Base-by-base conservation (phyloP, 1,139 yeast genomes). In the Hanseniaspora uvarum region DNA sequence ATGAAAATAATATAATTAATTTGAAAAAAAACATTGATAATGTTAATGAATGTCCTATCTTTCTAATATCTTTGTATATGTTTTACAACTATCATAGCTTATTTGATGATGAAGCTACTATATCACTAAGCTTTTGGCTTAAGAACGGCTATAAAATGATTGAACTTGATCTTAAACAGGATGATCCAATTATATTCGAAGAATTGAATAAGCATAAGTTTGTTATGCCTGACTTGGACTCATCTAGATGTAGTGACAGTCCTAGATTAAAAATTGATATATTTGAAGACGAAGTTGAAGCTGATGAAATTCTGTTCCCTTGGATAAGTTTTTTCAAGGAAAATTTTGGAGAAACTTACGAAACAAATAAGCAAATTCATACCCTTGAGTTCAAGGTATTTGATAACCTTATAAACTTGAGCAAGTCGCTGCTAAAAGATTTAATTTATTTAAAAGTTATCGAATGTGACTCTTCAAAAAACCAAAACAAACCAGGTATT, bases 251-350 rank as follows among this genome's bases (percentile, higher is more conserved):
- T 4, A 16, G 36, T 24, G 49, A 33, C 21, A 33, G 21, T 43
- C 38, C 36, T 11, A 28, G 53, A 37, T n/a, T 31, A 3, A 8
- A 36, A 50, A 40, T 50, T 28, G 46, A 50, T 36, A 16, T 50
- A 28, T 14, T 41, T 8, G 24, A 31, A 26, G 26, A 50, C n/a
- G 53, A 50, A 21, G 19, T 50, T n/a, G 28, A 34, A 16, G 24
- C 53, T 7, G 53, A 50, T 26, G 53, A 50, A n/a, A 43, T 50
- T 23, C 3, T 50, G 2, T 50, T 50, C 19, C 53, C 53, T 23
- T 50, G 53, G 53, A 44, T 50, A 16, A 50, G 53, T 23, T 24
- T 50, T 18, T 23, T 44, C 3, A 44, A 50, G 23, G 53, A 50
- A 30, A 28, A 14, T 4, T 31, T 44, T 44, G 46, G 37, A 8